A percentile compares a stretch with the other conserved stretches of the same genome.
phyloP scores from a whole-genome alignment of 176 grass and related monocot genomes.

The Paspalum notatum region DNA sequence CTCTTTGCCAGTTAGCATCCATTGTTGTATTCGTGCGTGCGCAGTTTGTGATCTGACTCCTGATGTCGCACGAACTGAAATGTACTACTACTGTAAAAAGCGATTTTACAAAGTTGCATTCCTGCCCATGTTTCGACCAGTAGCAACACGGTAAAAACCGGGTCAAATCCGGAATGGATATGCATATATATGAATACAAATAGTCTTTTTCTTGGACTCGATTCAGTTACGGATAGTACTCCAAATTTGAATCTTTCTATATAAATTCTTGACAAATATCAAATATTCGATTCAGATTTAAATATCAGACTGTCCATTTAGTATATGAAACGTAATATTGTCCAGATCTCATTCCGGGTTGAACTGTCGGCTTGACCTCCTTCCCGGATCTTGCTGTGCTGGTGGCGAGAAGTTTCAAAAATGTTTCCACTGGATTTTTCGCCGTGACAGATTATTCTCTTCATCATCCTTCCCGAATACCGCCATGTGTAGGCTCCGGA shows the following conservation, averaged over 20 bases:
- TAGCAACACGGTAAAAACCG: too few relatives aligned
- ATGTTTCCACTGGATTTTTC: conserved; percentile 9
- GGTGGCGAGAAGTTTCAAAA: conserved; percentile 2
- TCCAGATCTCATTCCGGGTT: background rate
- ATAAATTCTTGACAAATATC: too few relatives aligned
- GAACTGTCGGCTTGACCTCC: background rate
- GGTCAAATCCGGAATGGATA: too few relatives aligned
- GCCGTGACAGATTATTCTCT: background rate
- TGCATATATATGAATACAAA: too few relatives aligned
- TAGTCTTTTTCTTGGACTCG: too few relatives aligned
- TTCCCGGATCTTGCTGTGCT: conserved; percentile 2
- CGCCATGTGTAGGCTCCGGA: background rate
- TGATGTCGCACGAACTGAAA: background rate
- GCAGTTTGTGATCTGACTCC: too few relatives aligned
- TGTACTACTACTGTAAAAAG: background rate
- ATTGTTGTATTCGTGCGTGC: conserved; percentile 14
- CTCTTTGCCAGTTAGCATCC: background rate
- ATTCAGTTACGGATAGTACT: too few relatives aligned
- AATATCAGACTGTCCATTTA: too few relatives aligned
- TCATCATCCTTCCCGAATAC: background rate
- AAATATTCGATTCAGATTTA: too few relatives aligned
- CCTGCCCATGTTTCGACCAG: background rate
- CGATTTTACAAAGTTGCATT: background rate
- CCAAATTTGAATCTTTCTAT: too few relatives aligned
- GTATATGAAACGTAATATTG: too few relatives aligned